Evolutionary conservation across 768 basidiomycete species (phyloP).

Genomic region (Russula sp.): DNA sequence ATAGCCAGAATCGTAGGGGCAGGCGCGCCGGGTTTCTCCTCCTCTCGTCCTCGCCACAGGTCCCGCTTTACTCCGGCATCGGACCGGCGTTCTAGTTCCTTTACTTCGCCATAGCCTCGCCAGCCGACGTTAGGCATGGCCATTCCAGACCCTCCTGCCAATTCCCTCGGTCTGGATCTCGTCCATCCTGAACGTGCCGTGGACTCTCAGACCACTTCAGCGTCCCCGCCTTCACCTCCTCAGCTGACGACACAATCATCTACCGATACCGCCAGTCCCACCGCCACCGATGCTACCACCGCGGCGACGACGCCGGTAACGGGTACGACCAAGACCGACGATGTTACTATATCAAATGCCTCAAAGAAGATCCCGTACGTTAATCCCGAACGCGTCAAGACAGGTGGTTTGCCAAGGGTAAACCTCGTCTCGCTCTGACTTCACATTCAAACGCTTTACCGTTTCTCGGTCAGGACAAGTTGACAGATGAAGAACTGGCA

Average conservation of each 20-base stretch:
- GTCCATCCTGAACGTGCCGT: conserved; percentile 31
- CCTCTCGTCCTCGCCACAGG: not conserved
- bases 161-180: conserved; percentile 69
- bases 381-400: conserved; percentile 78
- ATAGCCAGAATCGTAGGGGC: no score
- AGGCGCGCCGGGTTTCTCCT: conserved; percentile 1
- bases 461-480: conserved; percentile 46
- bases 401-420: conserved; percentile 70
- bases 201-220: conserved; percentile 29
- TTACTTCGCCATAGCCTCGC: conserved; percentile 27
- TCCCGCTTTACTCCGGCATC: conserved; percentile 12
- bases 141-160: conserved; percentile 33
- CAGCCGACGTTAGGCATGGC: conserved; percentile 22
- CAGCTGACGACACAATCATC: conserved; percentile 1
- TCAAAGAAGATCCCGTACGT: conserved; percentile 62
- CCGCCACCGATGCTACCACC: not conserved
- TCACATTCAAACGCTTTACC: not conserved
- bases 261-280: not conserved
- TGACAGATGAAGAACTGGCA: conserved; percentile 56
- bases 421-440: conserved; percentile 14
- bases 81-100: conserved; percentile 5
- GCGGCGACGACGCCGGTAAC: conserved; percentile 3
- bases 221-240: conserved; percentile 9
- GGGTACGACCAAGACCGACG: conserved; percentile 20
- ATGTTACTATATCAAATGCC: conserved; percentile 24